Evolutionary conservation across 768 basidiomycete species (phyloP).

Genomic region (Dendrothele bispora): DNA sequence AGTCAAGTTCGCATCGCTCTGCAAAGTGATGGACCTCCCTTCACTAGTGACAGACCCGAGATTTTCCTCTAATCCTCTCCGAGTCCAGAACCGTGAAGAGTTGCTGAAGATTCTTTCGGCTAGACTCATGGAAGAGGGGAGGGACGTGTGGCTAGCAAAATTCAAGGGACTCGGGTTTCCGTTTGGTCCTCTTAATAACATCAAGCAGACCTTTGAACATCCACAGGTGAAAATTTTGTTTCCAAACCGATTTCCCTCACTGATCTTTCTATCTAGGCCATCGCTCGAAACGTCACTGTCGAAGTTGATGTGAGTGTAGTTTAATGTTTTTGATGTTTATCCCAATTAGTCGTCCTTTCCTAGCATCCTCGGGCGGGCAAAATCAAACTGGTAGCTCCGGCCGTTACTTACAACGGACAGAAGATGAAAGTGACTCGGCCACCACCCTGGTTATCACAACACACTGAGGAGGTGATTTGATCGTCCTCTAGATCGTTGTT

Average conservation of each 20-base stretch:
- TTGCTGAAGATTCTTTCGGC: slow-evolving; percentile 69
- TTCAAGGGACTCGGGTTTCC: slow-evolving; percentile 83
- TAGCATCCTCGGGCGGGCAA: slow-evolving; percentile 76
- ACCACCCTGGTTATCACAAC: slow-evolving; percentile 88
- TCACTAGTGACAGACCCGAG: slow-evolving; percentile 58
- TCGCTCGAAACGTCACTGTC: slow-evolving; percentile 71
- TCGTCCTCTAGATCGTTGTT: neutral
- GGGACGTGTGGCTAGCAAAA: slow-evolving; percentile 72
- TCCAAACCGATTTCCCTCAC: neutral
- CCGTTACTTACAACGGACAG: slow-evolving; percentile 79
- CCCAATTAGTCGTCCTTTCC: slow-evolving; percentile 1
- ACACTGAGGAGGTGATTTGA: slow-evolving; percentile 66
- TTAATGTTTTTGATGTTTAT: slow-evolving; percentile 23
- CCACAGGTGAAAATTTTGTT: slow-evolving; percentile 52
- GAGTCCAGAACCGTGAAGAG: slow-evolving; percentile 75
- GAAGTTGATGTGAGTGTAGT: slow-evolving; percentile 69
- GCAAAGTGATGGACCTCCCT: slow-evolving; percentile 61
- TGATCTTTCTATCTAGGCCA: slow-evolving; percentile 46
- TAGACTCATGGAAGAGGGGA: slow-evolving; percentile 51
- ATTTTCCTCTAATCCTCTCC: slow-evolving; percentile 71
- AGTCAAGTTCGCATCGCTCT: slow-evolving; percentile 70
- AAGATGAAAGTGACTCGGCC: slow-evolving; percentile 72
- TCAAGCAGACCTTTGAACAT: slow-evolving; percentile 86
- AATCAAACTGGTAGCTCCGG: slow-evolving; percentile 78
- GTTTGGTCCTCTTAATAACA: slow-evolving; percentile 91